phyloP scores from a whole-genome alignment of 257 asterid genomes.

The Rubia yunnanensis region DNA sequence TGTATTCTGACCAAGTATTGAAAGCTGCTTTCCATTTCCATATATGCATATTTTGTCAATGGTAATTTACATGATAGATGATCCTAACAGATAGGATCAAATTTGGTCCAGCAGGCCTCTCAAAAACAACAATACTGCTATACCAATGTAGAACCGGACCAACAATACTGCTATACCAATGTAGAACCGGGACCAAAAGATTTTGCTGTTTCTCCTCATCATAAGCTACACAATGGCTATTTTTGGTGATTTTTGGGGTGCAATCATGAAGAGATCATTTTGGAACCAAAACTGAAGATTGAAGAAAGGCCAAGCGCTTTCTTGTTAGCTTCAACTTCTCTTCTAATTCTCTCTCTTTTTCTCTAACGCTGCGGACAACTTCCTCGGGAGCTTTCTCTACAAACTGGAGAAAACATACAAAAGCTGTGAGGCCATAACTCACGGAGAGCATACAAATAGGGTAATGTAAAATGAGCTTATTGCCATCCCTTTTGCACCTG shows the following conservation, averaged over 20 bases:
- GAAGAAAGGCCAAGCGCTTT: slow-evolving; percentile 61
- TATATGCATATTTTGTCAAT: background rate
- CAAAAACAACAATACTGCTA: too few relatives aligned
- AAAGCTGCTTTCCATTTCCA: background rate
- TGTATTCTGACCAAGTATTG: background rate
- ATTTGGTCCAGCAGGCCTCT: too few relatives aligned
- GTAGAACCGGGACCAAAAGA: background rate
- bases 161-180: background rate
- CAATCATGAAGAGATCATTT: slow-evolving; percentile 20
- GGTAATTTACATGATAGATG: background rate
- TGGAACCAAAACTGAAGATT: slow-evolving; percentile 51
- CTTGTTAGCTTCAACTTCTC: slow-evolving; percentile 70
- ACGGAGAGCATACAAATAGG: background rate
- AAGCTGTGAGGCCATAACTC: slow-evolving; percentile 1
- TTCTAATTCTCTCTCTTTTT: slow-evolving; percentile 80
- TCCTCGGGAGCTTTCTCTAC: slow-evolving; percentile 90
- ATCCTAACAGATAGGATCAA: background rate
- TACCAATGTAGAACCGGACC: background rate
- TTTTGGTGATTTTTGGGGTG: background rate
- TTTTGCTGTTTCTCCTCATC: background rate
- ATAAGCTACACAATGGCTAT: background rate
- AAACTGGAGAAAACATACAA: slow-evolving; percentile 39
- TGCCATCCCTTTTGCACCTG: background rate
- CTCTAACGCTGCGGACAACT: slow-evolving; percentile 65
- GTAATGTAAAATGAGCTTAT: too few relatives aligned